Conservation (phyloP, 768 basidiomycete species). For the Lyophyllum shimeji region DNA sequence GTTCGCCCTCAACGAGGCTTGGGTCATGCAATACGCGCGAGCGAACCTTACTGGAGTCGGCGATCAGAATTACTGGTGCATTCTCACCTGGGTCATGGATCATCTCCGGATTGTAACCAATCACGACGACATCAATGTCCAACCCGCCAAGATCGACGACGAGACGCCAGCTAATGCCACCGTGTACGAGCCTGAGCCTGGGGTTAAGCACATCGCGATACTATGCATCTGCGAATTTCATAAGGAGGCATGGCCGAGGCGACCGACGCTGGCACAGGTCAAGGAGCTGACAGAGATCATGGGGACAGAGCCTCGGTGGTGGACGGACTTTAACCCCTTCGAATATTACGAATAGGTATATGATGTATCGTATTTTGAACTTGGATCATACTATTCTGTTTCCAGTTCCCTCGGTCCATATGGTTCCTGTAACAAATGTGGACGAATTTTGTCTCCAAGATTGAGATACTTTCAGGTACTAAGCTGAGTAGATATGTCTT, state of each 20-base stretch:
- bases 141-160: not conserved
- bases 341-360: not conserved
- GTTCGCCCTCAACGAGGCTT: not conserved
- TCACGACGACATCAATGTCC: not conserved
- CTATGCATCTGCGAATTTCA: not conserved
- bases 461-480: too few relatives aligned
- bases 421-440: too few relatives aligned
- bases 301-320: not conserved
- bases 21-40: not conserved
- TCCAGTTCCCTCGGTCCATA: too few relatives aligned
- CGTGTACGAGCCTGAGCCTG: not conserved
- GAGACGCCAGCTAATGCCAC: not conserved
- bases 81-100: not conserved
- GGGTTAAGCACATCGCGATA: not conserved
- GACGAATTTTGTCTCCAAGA: too few relatives aligned
- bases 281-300: not conserved
- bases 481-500: too few relatives aligned
- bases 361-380: too few relatives aligned
- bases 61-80: not conserved
- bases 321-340: not conserved
- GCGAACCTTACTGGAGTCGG: not conserved
- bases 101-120: not conserved
- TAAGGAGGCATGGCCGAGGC: not conserved
- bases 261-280: not conserved
- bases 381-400: too few relatives aligned